Conservation (phyloP, 1,284 basidiomycete genomes). For the Ustilago trichophora region DNA sequence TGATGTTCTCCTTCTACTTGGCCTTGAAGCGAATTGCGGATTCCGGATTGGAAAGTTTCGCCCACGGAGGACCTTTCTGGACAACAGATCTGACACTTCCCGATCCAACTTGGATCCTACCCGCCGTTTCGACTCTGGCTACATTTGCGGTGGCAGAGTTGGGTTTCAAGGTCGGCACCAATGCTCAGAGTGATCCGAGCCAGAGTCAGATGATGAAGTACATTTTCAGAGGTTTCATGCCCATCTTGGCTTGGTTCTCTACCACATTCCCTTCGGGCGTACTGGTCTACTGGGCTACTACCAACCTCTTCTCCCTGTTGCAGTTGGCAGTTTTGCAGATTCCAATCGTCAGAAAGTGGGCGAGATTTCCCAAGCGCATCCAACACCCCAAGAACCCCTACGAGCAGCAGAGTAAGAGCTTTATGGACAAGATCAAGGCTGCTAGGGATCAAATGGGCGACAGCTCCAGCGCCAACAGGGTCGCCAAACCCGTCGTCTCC, state of each 20-base stretch:
- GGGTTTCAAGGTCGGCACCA: constrained; percentile 73
- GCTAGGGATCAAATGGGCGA: constrained; percentile 16
- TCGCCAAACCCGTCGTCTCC: constrained; percentile 6
- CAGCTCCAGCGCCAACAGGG: too few relatives aligned
- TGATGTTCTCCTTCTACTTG: constrained; percentile 87
- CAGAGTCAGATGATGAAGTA: constrained; percentile 78
- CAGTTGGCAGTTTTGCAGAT: constrained; percentile 67
- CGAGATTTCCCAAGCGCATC: constrained; percentile 48
- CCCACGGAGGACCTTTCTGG: constrained; percentile 79
- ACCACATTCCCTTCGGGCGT: constrained; percentile 71
- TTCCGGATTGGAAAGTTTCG: constrained; percentile 77
- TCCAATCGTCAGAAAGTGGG: constrained; percentile 36
- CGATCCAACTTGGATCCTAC: constrained; percentile 83
- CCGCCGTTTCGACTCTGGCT: constrained; percentile 73
- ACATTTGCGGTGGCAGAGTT: constrained; percentile 77
- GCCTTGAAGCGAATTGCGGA: constrained; percentile 79
- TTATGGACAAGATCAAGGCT: constrained; percentile 40
- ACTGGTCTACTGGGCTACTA: constrained; percentile 73
- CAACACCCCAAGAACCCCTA: constrained; percentile 48
- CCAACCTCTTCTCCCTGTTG: constrained; percentile 70
- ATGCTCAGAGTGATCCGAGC: constrained; percentile 12
- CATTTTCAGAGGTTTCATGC: constrained; percentile 74
- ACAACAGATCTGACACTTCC: constrained; percentile 80
- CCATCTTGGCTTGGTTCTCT: constrained; percentile 75
- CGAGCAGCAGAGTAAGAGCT: constrained; percentile 18